Conservation (phyloP, 352 stramenopile genomes). For the Pythium vanterpoolii region DNA sequence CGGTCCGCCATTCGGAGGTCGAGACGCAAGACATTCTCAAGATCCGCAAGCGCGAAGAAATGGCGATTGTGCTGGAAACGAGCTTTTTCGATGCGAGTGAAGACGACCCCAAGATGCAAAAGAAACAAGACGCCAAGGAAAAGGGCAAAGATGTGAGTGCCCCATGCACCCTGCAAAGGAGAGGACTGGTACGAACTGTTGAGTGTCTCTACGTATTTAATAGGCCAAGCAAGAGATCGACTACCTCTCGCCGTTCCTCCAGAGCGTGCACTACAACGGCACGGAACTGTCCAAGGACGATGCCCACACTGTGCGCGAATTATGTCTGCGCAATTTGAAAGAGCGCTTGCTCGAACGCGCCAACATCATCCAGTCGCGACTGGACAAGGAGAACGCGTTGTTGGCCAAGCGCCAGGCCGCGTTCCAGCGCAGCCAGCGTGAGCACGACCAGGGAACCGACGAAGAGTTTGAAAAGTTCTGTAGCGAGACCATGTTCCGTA, state of each 20-base stretch:
- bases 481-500: slow-evolving; percentile 94
- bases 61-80: slow-evolving; percentile 77
- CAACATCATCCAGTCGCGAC: slow-evolving; percentile 92
- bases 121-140: slow-evolving; percentile 66
- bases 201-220: neutral
- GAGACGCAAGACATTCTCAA: slow-evolving; percentile 92
- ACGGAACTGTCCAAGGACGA: slow-evolving; percentile 77
- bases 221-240: slow-evolving; percentile 82
- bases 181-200: neutral
- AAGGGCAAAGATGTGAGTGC: slow-evolving; percentile 57
- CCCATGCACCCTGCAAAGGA: neutral
- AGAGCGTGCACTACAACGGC: slow-evolving; percentile 58
- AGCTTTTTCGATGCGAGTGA: slow-evolving; percentile 82
- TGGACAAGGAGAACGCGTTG: slow-evolving; percentile 92
- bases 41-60: slow-evolving; percentile 85
- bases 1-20: slow-evolving; percentile 80
- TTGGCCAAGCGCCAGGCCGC: slow-evolving; percentile 90
- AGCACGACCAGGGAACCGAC: slow-evolving; percentile 90
- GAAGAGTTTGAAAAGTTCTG: slow-evolving; percentile 94
- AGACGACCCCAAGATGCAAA: slow-evolving; percentile 55
- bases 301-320: slow-evolving; percentile 79
- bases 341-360: slow-evolving; percentile 91
- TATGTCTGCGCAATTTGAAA: slow-evolving; percentile 92
- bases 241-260: slow-evolving; percentile 93
- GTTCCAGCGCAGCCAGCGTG: slow-evolving; percentile 90